Base-by-base conservation (phyloP, 2,329 filamentous ascomycete species). In the Lachnellula willkommii region DNA sequence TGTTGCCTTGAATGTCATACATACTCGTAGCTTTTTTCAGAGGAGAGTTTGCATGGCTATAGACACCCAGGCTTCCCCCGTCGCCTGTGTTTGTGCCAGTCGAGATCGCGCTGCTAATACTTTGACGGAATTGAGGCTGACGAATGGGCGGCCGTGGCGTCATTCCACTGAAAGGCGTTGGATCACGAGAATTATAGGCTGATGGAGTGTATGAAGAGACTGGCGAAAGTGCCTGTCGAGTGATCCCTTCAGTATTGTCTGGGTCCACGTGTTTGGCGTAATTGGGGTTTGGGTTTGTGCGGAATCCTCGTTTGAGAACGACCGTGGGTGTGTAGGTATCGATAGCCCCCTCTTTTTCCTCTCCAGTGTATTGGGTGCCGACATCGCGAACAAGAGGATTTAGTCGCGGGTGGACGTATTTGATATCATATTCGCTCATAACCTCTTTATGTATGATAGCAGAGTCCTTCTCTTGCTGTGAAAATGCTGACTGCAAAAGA, bases 381-480 rank as follows among this genome's bases (percentile, higher is more conserved):
- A 93, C 90, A 66, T 88, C 82, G 62, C 85, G 77, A 62, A 95
- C 89, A 5, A 88, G 77, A 7, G 88, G 89, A 64, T 95, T 89
- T n/a, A 95, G 82, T 11, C 86, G 81, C 2, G 94, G 94, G 67
- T 95, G 90, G 1, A 99, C 94, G 68, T 88, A 96, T 74, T 99
- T 99, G 64, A 84, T 89, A 69, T 97, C 90, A 69, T 99, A 99
- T 73, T 99, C 94, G 69, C 91, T 87, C 73, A 97, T 79, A 5
- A 97, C 93, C 72, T 97, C 89, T 65, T 88, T 90, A 64, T 95
- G 90, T 56, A 99, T 88, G 47, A 96, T 80, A 2, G 85, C 79
- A 2, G 83, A 83, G 71, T 99, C 94, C 69, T 91, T 95, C 58
- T 83, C 83, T 70, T 97, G 92, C 69, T 93, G 92, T 3, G 82